Percentiles rank a stretch among this genome's conserved stretches.
Evolutionary conservation across 352 stramenopile genomes (phyloP).

Genomic region (Pythium aquatile): DNA sequence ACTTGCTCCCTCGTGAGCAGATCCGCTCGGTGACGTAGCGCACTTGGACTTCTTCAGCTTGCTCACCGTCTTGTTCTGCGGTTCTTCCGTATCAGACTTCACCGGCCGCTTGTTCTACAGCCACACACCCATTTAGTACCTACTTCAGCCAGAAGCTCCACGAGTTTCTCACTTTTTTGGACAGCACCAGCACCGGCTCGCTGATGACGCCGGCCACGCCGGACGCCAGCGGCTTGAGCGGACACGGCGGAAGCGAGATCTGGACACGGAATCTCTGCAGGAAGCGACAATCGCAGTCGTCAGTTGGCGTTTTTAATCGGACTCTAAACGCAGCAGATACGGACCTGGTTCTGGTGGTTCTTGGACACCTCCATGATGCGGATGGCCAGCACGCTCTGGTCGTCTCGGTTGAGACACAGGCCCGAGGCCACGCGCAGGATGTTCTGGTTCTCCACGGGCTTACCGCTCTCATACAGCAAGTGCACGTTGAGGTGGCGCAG

Average conservation of each 20-base stretch:
- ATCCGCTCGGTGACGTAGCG: conserved; percentile 10
- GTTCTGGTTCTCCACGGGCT: conserved; percentile 74
- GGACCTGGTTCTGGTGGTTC: conserved; percentile 83
- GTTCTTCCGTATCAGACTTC: conserved; percentile 44
- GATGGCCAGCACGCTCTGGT: conserved; percentile 49
- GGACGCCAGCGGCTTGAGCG: conserved; percentile 14
- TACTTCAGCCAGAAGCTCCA: not conserved
- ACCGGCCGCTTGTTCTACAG: conserved; percentile 63
- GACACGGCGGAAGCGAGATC: conserved; percentile 47
- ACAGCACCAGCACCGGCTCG: conserved; percentile 57
- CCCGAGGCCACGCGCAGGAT: conserved; percentile 61
- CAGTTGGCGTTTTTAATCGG: not conserved
- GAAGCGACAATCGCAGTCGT: conserved; percentile 1
- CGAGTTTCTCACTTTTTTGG: conserved; percentile 46
- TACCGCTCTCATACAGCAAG: conserved; percentile 75
- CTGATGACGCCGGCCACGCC: conserved; percentile 34
- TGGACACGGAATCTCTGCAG: conserved; percentile 57
- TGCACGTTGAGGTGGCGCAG: conserved; percentile 58
- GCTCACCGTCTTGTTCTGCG: conserved; percentile 25
- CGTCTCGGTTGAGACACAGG: conserved; percentile 57
- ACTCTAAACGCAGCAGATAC: not conserved
- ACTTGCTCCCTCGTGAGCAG: conserved; percentile 4
- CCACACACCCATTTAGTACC: not conserved
- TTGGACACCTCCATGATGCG: conserved; percentile 83
- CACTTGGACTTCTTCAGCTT: conserved; percentile 53